phyloP scores from a whole-genome alignment of 1,284 basidiomycete species.

The Leucoagaricus sp. region DNA sequence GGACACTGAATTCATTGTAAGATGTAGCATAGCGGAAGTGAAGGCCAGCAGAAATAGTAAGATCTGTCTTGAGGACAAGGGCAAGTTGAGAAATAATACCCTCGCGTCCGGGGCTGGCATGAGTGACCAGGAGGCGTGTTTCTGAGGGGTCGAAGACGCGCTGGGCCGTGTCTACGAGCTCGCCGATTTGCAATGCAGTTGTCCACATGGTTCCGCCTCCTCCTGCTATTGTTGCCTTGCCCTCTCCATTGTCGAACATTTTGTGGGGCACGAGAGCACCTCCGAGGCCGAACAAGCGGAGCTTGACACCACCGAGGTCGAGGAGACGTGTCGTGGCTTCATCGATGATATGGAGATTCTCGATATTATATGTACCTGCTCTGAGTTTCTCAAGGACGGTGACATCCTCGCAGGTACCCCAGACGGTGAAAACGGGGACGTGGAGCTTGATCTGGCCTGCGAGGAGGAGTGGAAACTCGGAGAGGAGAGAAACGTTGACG shows the following conservation, averaged over 20 bases:
- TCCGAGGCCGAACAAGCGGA: slow-evolving; percentile 92
- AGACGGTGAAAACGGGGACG: slow-evolving; percentile 95
- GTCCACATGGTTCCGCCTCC: slow-evolving; percentile 99
- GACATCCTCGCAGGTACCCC: slow-evolving; percentile 98
- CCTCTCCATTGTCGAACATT: slow-evolving; percentile 96
- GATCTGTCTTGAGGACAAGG: slow-evolving; percentile 89
- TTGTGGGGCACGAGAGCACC: slow-evolving; percentile 97
- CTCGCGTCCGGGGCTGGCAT: slow-evolving; percentile 91
- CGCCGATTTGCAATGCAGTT: slow-evolving; percentile 95
- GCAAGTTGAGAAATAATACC: slow-evolving; percentile 92
- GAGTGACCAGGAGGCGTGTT: slow-evolving; percentile 91
- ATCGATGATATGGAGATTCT: slow-evolving; percentile 90
- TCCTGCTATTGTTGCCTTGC: slow-evolving; percentile 93
- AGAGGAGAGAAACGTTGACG: slow-evolving; percentile 75
- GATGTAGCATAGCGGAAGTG: slow-evolving; percentile 97
- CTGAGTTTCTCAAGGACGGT: slow-evolving; percentile 91
- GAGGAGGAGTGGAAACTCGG: slow-evolving; percentile 92
- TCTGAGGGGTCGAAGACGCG: slow-evolving; percentile 92
- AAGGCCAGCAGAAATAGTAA: slow-evolving; percentile 92
- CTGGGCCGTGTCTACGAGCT: slow-evolving; percentile 96
- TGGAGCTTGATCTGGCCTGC: slow-evolving; percentile 86
- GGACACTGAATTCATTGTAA: slow-evolving; percentile 97
- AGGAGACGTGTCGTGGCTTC: slow-evolving; percentile 92
- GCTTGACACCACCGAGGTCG: slow-evolving; percentile 91
- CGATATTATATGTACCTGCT: slow-evolving; percentile 77